Evolutionary conservation across 2,329 filamentous ascomycete genomes (phyloP), one percentile per base, ranked within the genome.

Genomic region (Hypoxylon sp.): DNA sequence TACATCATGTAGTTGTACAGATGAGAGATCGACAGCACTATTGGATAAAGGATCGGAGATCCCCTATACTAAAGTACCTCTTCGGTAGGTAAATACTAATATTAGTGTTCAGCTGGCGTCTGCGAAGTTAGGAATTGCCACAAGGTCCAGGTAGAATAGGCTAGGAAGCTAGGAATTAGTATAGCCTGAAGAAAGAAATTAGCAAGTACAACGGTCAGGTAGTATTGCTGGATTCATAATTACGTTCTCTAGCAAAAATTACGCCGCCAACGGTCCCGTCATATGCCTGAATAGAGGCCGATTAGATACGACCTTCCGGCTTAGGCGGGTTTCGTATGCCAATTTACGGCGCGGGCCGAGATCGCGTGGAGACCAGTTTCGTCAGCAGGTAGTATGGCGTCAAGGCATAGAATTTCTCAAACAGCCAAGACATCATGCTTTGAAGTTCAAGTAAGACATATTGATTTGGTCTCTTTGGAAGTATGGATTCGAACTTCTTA

Each of bases 221-320:
- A 55, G 52, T 35, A 55, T 55, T 44, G 52, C 37, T 55, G 52
- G 52, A 55, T 55, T 55, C 52, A 24, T 35, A 26, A 11, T 55
- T 55, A 44, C 44, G 37, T 31, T 17, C 33, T 37, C 33, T 44
- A 44, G 52, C 22, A 19, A 24, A 55, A 55, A 42, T 55, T 55
- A 13, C 26, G 52, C 52, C 52, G 52, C 37, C 37, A 17, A 19
- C 37, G 9, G 52, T 55, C 19, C 37, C 52, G 42, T 26, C 44
- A 44, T 44, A 31, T 39, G 33, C 17, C 42, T n/a, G 14, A 54
- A 33, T 53, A 35, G 24, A 26, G 33, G 14, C 33, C 33, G 17
- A 42, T 44, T 29, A 55, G 35, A 44, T 55, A n/a, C 52, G 35
- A 55, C 52, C 52, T 55, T 55, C 52, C 52, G 37, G 52, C 52